Conservation (phyloP, 2,329 filamentous ascomycete species). For the Verticillium klebahnii region DNA sequence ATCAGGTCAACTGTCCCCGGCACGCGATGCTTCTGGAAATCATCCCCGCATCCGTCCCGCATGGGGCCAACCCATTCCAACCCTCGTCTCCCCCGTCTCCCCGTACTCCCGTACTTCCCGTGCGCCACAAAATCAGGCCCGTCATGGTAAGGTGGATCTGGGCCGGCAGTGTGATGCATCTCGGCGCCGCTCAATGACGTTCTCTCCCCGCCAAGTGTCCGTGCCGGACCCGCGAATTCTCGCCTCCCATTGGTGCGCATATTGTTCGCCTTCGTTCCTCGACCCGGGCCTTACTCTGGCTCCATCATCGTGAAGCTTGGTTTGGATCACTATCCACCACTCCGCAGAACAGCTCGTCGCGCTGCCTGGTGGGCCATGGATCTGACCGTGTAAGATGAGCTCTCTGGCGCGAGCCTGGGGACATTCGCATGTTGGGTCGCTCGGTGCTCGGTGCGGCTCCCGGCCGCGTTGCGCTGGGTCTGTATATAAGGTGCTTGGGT, state of each 20-base stretch:
- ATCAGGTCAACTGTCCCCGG: too few relatives aligned
- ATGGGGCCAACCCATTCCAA: neutral
- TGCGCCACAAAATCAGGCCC: neutral
- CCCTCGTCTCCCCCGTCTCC: neutral
- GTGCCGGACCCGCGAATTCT: neutral
- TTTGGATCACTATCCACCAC: neutral
- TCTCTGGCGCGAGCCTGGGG: neutral
- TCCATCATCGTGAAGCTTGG: neutral
- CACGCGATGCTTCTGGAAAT: too few relatives aligned
- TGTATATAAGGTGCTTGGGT: neutral
- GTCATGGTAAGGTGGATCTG: neutral
- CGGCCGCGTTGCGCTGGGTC: neutral
- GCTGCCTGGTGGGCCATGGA: neutral
- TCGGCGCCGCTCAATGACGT: slow-evolving; percentile 1
- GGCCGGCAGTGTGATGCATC: neutral
- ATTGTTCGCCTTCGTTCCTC: neutral
- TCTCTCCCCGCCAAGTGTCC: neutral
- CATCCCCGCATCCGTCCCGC: too few relatives aligned
- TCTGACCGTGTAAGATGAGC: neutral
- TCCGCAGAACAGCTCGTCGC: neutral
- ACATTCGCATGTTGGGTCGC: too few relatives aligned
- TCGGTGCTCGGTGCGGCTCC: neutral
- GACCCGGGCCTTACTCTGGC: neutral
- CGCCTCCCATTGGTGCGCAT: slow-evolving; percentile 1
- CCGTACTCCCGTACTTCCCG: neutral